phyloP scores from a whole-genome alignment of 192 early-diverging fungal species.

The Backusella mclennaniae region DNA sequence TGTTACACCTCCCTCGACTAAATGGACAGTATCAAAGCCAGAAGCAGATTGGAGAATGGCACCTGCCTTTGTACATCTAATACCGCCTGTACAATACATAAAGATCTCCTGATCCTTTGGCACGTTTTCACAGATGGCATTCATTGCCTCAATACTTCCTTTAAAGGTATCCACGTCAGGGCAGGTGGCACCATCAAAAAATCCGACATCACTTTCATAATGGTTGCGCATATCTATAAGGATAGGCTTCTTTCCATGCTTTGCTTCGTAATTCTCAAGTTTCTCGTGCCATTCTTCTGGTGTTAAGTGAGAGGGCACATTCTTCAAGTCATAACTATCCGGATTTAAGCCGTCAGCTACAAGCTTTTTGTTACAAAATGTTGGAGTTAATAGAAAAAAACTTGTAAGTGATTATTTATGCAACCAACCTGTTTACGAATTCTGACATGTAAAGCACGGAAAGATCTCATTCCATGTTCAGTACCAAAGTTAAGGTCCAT shows the following conservation, averaged over 20 bases:
- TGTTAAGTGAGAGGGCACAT: constrained; percentile 64
- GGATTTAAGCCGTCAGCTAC: constrained; percentile 58
- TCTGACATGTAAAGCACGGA: constrained; percentile 68
- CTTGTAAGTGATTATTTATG: not conserved
- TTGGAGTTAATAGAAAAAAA: not conserved
- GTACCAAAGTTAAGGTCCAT: constrained; percentile 68
- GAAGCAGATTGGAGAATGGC: constrained; percentile 62
- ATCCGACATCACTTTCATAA: constrained; percentile 74
- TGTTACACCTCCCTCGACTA: constrained; percentile 71
- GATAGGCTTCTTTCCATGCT: constrained; percentile 41
- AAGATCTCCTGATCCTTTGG: constrained; percentile 61
- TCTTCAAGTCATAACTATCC: constrained; percentile 49
- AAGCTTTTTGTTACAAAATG: constrained; percentile 31
- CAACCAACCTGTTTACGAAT: constrained; percentile 50
- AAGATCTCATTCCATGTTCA: constrained; percentile 53
- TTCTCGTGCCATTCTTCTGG: constrained; percentile 68
- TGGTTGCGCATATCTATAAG: constrained; percentile 81
- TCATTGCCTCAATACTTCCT: constrained; percentile 64
- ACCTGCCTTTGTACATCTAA: constrained; percentile 78
- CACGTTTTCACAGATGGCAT: constrained; percentile 50
- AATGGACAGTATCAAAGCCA: constrained; percentile 65
- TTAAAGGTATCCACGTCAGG: constrained; percentile 74
- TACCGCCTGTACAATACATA: constrained; percentile 85
- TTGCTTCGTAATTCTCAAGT: constrained; percentile 37
- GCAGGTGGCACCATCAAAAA: constrained; percentile 66